Evolutionary conservation across 345 rosid genomes (phyloP).

Genomic region (Sonneratia caseolaris): DNA sequence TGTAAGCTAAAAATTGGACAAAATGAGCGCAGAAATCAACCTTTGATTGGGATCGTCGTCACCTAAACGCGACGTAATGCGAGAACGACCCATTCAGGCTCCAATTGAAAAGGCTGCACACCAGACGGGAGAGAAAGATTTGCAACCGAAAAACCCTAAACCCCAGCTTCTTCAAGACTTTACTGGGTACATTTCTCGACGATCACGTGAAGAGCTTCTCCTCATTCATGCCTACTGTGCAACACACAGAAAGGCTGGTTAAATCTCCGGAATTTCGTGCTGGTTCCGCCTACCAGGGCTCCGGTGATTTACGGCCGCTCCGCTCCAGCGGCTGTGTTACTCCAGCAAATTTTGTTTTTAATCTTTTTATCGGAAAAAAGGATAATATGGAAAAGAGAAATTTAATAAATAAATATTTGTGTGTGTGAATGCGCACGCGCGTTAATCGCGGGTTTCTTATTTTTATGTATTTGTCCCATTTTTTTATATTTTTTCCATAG

Average conservation of each 20-base stretch:
- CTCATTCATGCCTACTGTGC: background rate
- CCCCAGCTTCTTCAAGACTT: slow-evolving; percentile 3
- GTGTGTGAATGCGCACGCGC: no score
- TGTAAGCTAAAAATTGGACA: background rate
- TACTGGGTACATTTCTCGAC: slow-evolving; percentile 1
- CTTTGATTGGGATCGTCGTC: slow-evolving; percentile 17
- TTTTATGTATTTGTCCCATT: background rate
- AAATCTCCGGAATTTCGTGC: background rate
- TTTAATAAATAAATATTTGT: no score
- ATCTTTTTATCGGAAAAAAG: slow-evolving; percentile 9
- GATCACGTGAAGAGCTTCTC: background rate
- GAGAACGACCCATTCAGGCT: slow-evolving; percentile 27
- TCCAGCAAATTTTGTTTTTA: background rate
- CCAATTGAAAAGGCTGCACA: background rate
- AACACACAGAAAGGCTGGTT: background rate
- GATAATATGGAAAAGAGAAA: background rate
- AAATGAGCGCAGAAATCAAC: slow-evolving; percentile 5
- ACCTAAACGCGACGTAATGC: slow-evolving; percentile 12
- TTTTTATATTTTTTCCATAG: background rate
- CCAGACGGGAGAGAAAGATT: background rate
- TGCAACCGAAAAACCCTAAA: slow-evolving; percentile 1
- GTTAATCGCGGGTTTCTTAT: background rate
- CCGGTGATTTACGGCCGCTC: background rate
- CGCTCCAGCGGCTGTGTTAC: background rate
- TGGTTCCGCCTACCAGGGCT: background rate